Evolutionary conservation across 1,284 basidiomycete species (phyloP).

Genomic region (Pseudozyma pruni): DNA sequence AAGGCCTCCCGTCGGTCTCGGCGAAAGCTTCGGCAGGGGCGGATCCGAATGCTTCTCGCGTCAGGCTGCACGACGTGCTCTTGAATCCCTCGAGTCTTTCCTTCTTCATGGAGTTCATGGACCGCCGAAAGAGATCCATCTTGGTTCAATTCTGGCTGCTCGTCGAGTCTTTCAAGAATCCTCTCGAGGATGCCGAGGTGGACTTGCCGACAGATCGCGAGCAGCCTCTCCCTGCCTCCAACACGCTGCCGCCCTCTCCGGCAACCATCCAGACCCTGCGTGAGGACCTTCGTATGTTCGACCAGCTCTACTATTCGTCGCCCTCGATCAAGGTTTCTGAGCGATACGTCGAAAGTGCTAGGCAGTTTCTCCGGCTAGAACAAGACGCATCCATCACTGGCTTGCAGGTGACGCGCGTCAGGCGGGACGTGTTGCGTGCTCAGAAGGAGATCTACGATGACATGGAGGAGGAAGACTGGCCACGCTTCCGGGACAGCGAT

Average conservation of each 20-base stretch:
- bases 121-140: conserved; percentile 82
- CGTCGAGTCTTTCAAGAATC: conserved; percentile 96
- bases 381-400: conserved; percentile 53
- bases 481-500: conserved; percentile 84
- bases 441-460: conserved; percentile 85
- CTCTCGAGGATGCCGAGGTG: conserved; percentile 74
- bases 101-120: conserved; percentile 98
- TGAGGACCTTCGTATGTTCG: conserved; percentile 87
- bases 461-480: conserved; percentile 88
- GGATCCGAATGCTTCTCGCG: conserved; percentile 39
- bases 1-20: conserved; percentile 20
- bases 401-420: conserved; percentile 57
- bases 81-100: conserved; percentile 87
- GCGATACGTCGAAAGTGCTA: conserved; percentile 77
- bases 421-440: conserved; percentile 81
- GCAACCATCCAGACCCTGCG: conserved; percentile 72
- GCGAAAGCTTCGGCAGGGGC: conserved; percentile 40
- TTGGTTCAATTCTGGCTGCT: conserved; percentile 97
- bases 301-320: conserved; percentile 82
- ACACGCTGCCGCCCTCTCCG: conserved; percentile 14
- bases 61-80: conserved; percentile 74
- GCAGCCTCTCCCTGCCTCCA: conserved; percentile 26
- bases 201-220: conserved; percentile 71
- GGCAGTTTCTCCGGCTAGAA: conserved; percentile 73
- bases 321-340: conserved; percentile 75